Evolutionary conservation across 2,329 filamentous ascomycete species (phyloP).

Genomic region (Coleophoma cylindrospora): DNA sequence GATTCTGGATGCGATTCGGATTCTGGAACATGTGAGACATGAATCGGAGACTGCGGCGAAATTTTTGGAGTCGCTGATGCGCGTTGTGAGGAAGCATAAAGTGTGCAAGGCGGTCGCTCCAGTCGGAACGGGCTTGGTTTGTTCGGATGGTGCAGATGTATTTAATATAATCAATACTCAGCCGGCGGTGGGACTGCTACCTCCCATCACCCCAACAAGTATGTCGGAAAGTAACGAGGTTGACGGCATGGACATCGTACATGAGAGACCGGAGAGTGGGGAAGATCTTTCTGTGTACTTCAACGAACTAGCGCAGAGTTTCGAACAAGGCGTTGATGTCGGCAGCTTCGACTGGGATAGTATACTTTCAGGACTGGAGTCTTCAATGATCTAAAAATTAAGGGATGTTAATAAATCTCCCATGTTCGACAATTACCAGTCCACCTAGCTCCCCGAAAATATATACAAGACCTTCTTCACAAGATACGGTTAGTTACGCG

Average conservation of each 20-base stretch:
- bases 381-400: conserved; percentile 5
- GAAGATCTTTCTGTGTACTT: conserved; percentile 4
- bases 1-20: conserved; percentile 22
- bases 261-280: not conserved
- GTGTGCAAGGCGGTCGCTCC: too few relatives aligned
- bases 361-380: conserved; percentile 5
- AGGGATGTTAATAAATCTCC: too few relatives aligned
- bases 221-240: not conserved
- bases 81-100: conserved; percentile 20
- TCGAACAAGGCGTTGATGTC: conserved; percentile 6
- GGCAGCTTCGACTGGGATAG: conserved; percentile 5
- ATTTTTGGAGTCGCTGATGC: conserved; percentile 27
- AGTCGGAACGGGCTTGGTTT: too few relatives aligned
- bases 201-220: too few relatives aligned
- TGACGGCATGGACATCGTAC: not conserved
- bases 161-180: too few relatives aligned
- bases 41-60: conserved; percentile 24
- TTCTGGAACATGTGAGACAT: conserved; percentile 25
- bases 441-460: too few relatives aligned
- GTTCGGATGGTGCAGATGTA: too few relatives aligned
- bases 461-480: too few relatives aligned
- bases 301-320: conserved; percentile 5
- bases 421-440: too few relatives aligned
- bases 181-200: too few relatives aligned
- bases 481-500: too few relatives aligned